phyloP scores from a whole-genome alignment of 2,329 filamentous ascomycete species.

The Aspergillus glaucus region DNA sequence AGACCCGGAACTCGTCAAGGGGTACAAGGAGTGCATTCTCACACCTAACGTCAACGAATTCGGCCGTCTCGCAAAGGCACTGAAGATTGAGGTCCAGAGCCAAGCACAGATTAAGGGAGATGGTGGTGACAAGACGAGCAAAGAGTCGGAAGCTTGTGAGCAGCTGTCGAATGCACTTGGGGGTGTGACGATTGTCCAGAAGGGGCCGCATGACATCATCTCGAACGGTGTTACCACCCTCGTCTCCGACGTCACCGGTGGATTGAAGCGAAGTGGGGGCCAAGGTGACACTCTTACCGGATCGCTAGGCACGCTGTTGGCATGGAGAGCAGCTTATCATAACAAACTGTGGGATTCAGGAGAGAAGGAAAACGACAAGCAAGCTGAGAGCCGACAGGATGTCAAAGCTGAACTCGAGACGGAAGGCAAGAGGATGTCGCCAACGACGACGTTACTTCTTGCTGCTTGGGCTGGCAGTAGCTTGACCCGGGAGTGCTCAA shows the following conservation, averaged over 20 bases:
- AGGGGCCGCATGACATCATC: conserved; percentile 76
- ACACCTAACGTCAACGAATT: conserved; percentile 97
- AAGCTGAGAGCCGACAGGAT: conserved; percentile 33
- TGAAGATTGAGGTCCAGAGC: conserved; percentile 57
- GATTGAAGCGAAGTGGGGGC: conserved; percentile 82
- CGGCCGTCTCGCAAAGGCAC: conserved; percentile 66
- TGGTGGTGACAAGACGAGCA: conserved; percentile 38
- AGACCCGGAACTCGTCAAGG: conserved; percentile 67
- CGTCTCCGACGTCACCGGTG: conserved; percentile 70
- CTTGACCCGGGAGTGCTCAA: conserved; percentile 84
- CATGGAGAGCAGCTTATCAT: conserved; percentile 80
- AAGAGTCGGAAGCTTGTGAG: conserved; percentile 54
- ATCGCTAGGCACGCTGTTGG: conserved; percentile 77
- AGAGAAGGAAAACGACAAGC: conserved; percentile 26
- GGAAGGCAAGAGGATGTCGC: conserved; percentile 50
- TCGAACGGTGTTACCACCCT: conserved; percentile 72
- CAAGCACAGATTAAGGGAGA: conserved; percentile 32
- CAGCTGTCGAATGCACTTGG: conserved; percentile 70
- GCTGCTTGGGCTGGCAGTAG: conserved; percentile 81
- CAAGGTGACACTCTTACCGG: conserved; percentile 96
- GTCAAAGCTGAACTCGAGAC: conserved; percentile 37
- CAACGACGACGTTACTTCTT: conserved; percentile 59
- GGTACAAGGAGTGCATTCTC: conserved; percentile 76
- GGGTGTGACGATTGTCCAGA: conserved; percentile 87
- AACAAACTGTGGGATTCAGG: conserved; percentile 67